Evolutionary conservation across 148 eudicot species (phyloP).

Genomic region (Fagopyrum tataricum): DNA sequence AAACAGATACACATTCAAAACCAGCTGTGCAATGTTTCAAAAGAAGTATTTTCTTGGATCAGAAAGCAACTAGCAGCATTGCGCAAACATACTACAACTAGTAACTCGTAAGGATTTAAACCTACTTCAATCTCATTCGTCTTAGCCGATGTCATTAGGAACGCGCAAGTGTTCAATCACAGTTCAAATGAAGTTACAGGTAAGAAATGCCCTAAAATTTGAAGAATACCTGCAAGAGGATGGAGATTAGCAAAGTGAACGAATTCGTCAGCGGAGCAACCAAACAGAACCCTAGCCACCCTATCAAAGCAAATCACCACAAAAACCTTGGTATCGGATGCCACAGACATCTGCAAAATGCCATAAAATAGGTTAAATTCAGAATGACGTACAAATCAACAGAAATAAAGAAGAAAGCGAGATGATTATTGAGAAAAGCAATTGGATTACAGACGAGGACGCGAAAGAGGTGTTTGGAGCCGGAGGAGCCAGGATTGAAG

Average conservation of each 20-base stretch:
- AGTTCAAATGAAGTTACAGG: neutral
- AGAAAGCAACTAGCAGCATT: neutral
- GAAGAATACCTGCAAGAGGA: constrained; percentile 62
- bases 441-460: constrained; percentile 41
- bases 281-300: constrained; percentile 73
- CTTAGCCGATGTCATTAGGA: neutral
- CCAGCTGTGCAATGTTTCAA: too few species aligned
- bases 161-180: neutral
- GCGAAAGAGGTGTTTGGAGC: constrained; percentile 68
- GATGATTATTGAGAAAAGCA: neutral
- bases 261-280: constrained; percentile 89
- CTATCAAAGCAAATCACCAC: constrained; percentile 83
- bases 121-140: neutral
- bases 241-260: constrained; percentile 62
- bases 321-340: constrained; percentile 60
- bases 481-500: constrained; percentile 26
- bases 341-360: constrained; percentile 57
- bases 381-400: neutral
- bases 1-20: neutral
- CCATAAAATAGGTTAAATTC: neutral
- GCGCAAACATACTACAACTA: neutral
- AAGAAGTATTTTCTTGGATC: too few species aligned
- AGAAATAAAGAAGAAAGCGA: neutral
- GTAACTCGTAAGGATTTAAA: neutral
- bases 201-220: neutral